Evolutionary conservation across 2,329 filamentous ascomycete genomes (phyloP), one percentile per base, ranked within the genome.

Genomic region (Penicillium sp.): DNA sequence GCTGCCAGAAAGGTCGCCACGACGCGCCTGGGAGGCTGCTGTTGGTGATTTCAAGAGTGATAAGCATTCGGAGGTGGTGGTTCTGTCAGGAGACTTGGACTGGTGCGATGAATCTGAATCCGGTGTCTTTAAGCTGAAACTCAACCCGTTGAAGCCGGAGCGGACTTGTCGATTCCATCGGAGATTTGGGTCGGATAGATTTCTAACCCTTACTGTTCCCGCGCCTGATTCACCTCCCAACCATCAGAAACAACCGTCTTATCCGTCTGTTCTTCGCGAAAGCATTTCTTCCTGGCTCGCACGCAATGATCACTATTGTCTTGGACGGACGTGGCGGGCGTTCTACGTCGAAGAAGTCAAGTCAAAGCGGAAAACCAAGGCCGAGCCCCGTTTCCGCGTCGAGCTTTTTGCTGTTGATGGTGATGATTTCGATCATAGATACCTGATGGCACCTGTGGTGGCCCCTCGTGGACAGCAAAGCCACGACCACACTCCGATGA

Each of bases 381-480:
- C 29, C 34, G 61, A 66, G 29, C 57, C 59, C 9, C 56, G 54
- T 27, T 66, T 65, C 46, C 64, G 58, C 29, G 64, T 63, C 50
- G 70, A 64, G 36, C 73, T 77, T 39, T 77, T 77, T 53, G 75
- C 75, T 2, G 63, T 75, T 37, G 64, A 71, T 49, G 75, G 74
- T 1, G 55, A 61, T 25, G 74, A 73, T 45, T 74, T 75, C 42
- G 46, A 57, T 16, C 50, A 50, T 14, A 48, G 35, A 28, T 34
- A 27, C 18, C 37, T 34, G n/a, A 11, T 50, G 13, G 37, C 50
- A 2, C 51, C 57, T 4, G 16, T 31, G 19, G 39, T 67, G 39
- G 52, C 64, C 34, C 60, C 59, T 13, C 34, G 53, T n/a, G 28
- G 49, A 14, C 55, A 71, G 41, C 40, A 35, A 9, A 64, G 63